A percentile compares a stretch with the other conserved stretches of the same genome.
Evolutionary conservation across 805 yeast species (phyloP).

Genomic region (Ogataea corticis): DNA sequence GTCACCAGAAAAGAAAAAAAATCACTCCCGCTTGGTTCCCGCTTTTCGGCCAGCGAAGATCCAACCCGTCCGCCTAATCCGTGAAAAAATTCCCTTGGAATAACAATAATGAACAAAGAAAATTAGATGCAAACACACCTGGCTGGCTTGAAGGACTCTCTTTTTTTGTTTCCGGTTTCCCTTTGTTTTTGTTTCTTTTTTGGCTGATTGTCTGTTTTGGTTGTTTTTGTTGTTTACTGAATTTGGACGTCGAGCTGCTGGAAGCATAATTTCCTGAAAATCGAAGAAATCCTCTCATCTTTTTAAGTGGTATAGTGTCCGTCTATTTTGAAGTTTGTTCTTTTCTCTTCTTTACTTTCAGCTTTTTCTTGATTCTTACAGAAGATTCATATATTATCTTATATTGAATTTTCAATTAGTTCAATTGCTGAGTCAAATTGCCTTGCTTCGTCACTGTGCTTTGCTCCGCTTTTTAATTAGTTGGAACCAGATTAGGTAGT

Average conservation of each 20-base stretch:
- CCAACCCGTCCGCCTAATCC: background rate
- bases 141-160: constrained; percentile 2
- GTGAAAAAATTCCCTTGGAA: constrained; percentile 1
- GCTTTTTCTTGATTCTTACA: constrained; percentile 5
- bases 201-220: constrained; percentile 13
- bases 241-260: constrained; percentile 18
- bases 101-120: background rate
- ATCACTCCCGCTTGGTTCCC: constrained; percentile 6
- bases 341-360: constrained; percentile 10
- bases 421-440: constrained; percentile 14
- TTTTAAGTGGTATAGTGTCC: constrained; percentile 20
- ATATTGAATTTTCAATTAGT: constrained; percentile 14
- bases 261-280: constrained; percentile 15
- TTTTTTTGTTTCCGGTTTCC: constrained; percentile 2
- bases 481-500: constrained; percentile 9
- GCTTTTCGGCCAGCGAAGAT: constrained; percentile 10
- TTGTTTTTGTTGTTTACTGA: constrained; percentile 16
- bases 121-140: too few relatives aligned
- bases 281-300: constrained; percentile 13
- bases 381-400: constrained; percentile 6
- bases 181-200: constrained; percentile 17
- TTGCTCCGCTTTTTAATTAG: constrained; percentile 10
- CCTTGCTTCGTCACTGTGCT: constrained; percentile 7
- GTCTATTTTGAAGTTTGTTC: constrained; percentile 11
- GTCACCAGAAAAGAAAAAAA: constrained; percentile 3